A percentile compares a stretch with the other conserved stretches of the same genome.
Conservation (phyloP, 2,329 filamentous ascomycete genomes). For the Colletotrichum orchidophilum region DNA sequence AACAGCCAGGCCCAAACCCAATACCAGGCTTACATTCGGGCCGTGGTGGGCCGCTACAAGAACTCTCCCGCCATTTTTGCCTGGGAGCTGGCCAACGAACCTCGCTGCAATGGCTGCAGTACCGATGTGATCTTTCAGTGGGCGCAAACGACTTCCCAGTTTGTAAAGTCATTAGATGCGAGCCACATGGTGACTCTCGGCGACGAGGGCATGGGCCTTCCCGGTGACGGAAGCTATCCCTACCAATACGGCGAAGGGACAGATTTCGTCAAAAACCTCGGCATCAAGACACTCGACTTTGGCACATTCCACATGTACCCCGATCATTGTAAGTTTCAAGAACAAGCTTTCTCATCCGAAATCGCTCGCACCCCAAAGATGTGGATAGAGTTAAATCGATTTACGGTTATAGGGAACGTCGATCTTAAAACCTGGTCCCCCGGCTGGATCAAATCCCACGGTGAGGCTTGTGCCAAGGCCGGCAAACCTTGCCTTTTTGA, state of each 20-base stretch:
- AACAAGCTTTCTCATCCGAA: background rate
- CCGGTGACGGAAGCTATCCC: conserved; percentile 58
- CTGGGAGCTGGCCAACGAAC: conserved; percentile 64
- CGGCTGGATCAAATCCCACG: conserved; percentile 10
- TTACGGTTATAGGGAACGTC: background rate
- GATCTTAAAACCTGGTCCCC: background rate
- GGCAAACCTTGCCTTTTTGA: conserved; percentile 17
- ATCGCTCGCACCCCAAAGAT: background rate
- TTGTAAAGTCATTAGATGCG: conserved; percentile 69
- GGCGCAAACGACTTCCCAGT: conserved; percentile 64
- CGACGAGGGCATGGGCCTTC: conserved; percentile 58
- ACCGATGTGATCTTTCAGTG: conserved; percentile 67
- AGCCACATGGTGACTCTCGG: conserved; percentile 71
- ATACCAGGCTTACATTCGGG: conserved; percentile 59
- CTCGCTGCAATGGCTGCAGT: conserved; percentile 67
- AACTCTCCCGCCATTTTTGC: conserved; percentile 57
- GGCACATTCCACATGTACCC: conserved; percentile 18
- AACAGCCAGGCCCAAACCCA: conserved; percentile 57
- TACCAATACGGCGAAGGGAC: conserved; percentile 56
- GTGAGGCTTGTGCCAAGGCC: conserved; percentile 8
- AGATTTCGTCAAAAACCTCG: conserved; percentile 59
- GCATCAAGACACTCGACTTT: conserved; percentile 58
- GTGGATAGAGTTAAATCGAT: background rate
- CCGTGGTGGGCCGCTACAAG: conserved; percentile 56
- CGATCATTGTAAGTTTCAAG: background rate